Conservation (phyloP, 345 rosid genomes). For the Syzygium aromaticum region DNA sequence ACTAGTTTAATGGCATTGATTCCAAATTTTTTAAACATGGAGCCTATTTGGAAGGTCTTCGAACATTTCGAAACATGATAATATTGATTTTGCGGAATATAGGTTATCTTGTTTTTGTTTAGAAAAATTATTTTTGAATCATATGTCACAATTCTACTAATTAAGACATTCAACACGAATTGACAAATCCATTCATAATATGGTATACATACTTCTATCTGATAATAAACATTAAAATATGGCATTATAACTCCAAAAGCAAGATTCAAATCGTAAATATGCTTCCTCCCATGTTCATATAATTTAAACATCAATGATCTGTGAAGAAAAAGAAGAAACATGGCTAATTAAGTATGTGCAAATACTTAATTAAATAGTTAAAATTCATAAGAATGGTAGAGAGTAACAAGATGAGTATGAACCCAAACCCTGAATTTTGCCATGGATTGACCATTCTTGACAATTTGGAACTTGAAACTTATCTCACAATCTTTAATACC, state of each 20-base stretch:
- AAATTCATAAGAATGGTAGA: neutral
- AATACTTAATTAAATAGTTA: neutral
- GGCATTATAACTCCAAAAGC: neutral
- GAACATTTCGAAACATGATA: neutral
- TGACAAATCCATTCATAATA: neutral
- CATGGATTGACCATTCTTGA: neutral
- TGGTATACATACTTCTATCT: neutral
- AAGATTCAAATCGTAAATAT: neutral
- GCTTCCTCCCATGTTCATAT: neutral
- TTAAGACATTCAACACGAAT: neutral
- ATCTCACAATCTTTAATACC: neutral
- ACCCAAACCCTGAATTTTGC: neutral
- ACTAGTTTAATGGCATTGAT: neutral
- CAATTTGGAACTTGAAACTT: neutral
- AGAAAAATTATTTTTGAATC: neutral
- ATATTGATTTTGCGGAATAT: neutral
- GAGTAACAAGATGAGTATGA: neutral
- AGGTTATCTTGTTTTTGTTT: neutral
- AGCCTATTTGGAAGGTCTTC: rapidly evolving
- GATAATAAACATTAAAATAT: neutral
- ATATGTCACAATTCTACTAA: neutral
- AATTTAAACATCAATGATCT: neutral
- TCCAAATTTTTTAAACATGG: neutral
- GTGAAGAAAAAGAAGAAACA: neutral
- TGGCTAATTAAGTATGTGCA: neutral